Evolutionary conservation across 176 grass and related monocot genomes (phyloP), one percentile per base, ranked within the genome.

Genomic region (Poa annua): DNA sequence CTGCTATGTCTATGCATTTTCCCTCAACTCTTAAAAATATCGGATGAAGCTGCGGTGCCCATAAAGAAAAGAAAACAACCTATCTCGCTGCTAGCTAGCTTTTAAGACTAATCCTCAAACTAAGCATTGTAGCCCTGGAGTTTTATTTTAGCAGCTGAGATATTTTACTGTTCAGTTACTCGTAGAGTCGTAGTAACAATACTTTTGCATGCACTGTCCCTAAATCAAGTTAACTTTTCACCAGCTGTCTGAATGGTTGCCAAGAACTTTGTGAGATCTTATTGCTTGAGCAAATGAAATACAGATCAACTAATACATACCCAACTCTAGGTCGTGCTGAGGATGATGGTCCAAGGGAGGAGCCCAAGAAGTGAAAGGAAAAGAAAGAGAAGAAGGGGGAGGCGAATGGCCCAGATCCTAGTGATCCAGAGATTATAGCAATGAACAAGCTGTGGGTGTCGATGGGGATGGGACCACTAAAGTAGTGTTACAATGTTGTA

Each of bases 371-470:
- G 64, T 88, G 79, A 63, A 94, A 92, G 56, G 92, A 94, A 51
- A 94, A 92, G 92, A 94, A 90, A 81, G 90, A 90, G 79, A 94
- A 88, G 67, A 92, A 91, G 78, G 84, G 39, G 29, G 86, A 84
- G 38, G 80, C 88, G 25, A 91, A 84, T 16, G 88, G 69, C 61
- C 88, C 88, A 2, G 92, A 91, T 84, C 80, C 84, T 15, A 80
- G 85, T 50, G 92, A 94, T 81, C 92, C 92, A 3, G 92, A 91
- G 83, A 94, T 94, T 60, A 86, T 90, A 22, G 92, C 90, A 76
- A 90, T 90, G 76, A 94, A 94, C 83, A 94, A 90, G 76, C 77
- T 94, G 5, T 56, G 92, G 1, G 92, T 88, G 17, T 88, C 86
- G 6, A 77, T 94, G 32, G 92, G 92, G 50, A 49, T 94, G 83